Evolutionary conservation across 1,284 basidiomycete species (phyloP).

Genomic region (Puccinia triticina): DNA sequence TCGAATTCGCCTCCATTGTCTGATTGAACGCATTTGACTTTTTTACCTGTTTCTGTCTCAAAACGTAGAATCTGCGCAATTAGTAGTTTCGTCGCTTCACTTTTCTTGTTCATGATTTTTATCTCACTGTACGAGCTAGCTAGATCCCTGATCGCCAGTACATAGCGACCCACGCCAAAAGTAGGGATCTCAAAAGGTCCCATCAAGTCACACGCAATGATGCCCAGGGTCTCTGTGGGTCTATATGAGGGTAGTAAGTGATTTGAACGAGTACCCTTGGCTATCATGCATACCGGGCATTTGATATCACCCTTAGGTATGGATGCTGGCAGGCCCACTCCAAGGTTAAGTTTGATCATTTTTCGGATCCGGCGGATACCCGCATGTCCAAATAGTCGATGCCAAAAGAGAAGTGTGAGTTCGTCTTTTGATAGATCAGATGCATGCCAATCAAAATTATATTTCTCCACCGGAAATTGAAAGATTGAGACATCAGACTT

Average conservation of each 20-base stretch:
- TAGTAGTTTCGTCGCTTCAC: neutral
- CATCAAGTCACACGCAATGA: neutral
- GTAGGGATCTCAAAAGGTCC: constrained; percentile 2
- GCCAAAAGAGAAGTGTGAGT: neutral
- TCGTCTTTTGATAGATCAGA: neutral
- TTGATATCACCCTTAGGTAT: neutral
- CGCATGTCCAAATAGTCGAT: neutral
- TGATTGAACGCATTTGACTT: constrained; percentile 11
- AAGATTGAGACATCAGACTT: neutral
- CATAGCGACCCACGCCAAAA: neutral
- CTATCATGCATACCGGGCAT: neutral
- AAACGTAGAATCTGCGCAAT: neutral
- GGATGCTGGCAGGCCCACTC: neutral
- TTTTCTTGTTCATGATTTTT: neutral
- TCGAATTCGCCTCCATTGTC: constrained; percentile 36
- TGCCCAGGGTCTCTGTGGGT: neutral
- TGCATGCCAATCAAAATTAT: neutral
- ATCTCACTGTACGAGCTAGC: constrained; percentile 20
- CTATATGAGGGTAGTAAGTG: neutral
- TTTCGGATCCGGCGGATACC: neutral
- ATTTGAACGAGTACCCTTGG: neutral
- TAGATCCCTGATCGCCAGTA: neutral
- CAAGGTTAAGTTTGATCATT: constrained; percentile 1
- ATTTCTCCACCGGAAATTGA: neutral
- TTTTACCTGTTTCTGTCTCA: constrained; percentile 10